Evolutionary conservation across 2,329 filamentous ascomycete genomes (phyloP).

Genomic region (Cordyceps tenuipes): DNA sequence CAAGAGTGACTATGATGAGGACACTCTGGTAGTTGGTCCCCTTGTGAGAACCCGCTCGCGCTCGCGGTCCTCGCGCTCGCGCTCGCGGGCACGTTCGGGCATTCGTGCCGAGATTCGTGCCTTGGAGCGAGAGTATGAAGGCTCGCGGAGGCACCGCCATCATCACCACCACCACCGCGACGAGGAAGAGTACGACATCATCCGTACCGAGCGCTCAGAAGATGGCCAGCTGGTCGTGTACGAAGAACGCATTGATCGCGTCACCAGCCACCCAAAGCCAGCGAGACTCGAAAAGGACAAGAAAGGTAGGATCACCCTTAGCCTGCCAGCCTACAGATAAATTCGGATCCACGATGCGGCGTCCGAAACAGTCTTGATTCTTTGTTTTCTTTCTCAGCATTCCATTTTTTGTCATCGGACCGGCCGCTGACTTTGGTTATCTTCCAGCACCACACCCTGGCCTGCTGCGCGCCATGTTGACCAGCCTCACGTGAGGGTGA

Average conservation of each 20-base stretch:
- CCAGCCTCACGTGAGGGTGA: constrained; percentile 57
- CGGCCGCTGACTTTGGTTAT: constrained; percentile 24
- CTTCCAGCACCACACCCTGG: constrained; percentile 52
- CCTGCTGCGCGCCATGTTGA: constrained; percentile 61
- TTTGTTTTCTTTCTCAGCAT: constrained; percentile 12
- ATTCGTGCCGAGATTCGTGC: constrained; percentile 65
- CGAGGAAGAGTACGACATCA: constrained; percentile 40
- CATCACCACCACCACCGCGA: constrained; percentile 15
- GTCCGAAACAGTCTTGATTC: constrained; percentile 8
- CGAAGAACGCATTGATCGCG: constrained; percentile 48
- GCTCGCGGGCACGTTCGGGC: constrained; percentile 40
- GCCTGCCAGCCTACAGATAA: constrained; percentile 58
- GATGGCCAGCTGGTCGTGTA: constrained; percentile 58
- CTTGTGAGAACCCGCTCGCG: constrained; percentile 31
- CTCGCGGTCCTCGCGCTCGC: constrained; percentile 34
- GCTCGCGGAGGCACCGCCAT: constrained; percentile 19
- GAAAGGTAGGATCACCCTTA: constrained; percentile 92
- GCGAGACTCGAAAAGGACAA: constrained; percentile 77
- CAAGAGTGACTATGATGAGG: constrained; percentile 21
- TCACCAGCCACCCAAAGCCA: constrained; percentile 43
- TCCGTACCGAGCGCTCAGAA: constrained; percentile 48
- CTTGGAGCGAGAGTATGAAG: constrained; percentile 52
- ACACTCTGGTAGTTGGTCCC: constrained; percentile 27
- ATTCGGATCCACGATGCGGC: constrained; percentile 28
- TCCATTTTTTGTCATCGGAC: constrained; percentile 13